These are phyloP conservation scores for Meredithiella fracta DNA, from an alignment of 2,329 filamentous ascomycete species.

Conservation along the genomic window DNA sequence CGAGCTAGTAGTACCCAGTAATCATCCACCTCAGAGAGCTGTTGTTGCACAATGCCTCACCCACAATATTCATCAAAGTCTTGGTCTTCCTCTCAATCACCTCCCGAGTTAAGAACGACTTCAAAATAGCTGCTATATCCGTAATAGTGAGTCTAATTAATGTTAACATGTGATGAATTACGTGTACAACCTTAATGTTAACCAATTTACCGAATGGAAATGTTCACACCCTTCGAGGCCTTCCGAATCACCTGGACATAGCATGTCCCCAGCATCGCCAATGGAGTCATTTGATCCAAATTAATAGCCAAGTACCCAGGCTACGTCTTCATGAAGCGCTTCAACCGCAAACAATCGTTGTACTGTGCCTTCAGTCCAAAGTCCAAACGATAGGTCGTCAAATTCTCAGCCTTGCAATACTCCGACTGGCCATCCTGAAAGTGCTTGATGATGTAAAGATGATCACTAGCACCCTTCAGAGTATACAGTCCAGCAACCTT, in stretches of 20 bases:
- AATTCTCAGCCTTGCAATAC: not conserved
- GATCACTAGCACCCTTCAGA: not conserved
- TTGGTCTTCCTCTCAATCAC: not conserved
- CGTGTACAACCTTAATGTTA: not conserved
- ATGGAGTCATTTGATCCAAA: slow-evolving; percentile 2
- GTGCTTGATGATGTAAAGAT: not conserved
- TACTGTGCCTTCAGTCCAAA: slow-evolving; percentile 4
- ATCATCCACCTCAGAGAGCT: slow-evolving; percentile 5
- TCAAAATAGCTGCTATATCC: slow-evolving; percentile 2
- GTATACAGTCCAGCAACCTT: not conserved
- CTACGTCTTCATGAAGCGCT: not conserved
- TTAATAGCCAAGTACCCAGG: slow-evolving; percentile 8
- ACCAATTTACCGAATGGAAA: not conserved
- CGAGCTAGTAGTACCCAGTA: slow-evolving; percentile 3
- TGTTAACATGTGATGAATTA: not conserved
- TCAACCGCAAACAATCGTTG: not conserved
- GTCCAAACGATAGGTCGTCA: slow-evolving; percentile 1
- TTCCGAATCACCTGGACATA: slow-evolving; percentile 9
- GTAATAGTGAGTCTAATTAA: not conserved
- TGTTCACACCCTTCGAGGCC: not conserved
- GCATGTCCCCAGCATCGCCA: slow-evolving; percentile 1
- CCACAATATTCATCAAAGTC: not conserved
- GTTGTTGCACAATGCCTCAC: not conserved
- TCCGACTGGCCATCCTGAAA: not conserved
- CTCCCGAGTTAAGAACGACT: not conserved